Evolutionary conservation across 306 rosid species (phyloP), one percentile per base, ranked within the genome.

Genomic region (Pterocarpus santalinus): DNA sequence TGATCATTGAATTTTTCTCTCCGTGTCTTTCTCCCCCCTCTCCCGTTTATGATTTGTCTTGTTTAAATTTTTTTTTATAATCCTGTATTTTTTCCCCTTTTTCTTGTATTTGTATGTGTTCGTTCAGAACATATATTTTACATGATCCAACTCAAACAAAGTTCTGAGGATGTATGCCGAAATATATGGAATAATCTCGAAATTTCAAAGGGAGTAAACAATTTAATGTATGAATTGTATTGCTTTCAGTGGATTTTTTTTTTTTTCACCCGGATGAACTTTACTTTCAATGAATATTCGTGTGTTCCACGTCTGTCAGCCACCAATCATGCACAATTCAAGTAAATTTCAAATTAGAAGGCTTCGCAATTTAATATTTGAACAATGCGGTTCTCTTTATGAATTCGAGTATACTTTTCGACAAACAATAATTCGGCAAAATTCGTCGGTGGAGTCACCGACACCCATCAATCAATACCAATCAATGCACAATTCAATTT

Each of bases 101-200:
- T n/a, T 66, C 7, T 32, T 67, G 81, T 73, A 66, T n/a, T 73
- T 79, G 77, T 73, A 58, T 38, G 73, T 79, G 81, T 84, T 84
- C 83, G 10, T 36, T 1, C 16, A 43, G 34, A 56, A 56, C 76
- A 69, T 78, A 16, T 67, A 67, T 79, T 12, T 75, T 73, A 52
- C 62, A 39, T 38, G 63, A 39, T 72, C 65, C 53, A 12, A 55
- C 53, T 10, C 12, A 16, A 5, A 14, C 15, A 55, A 32, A 12
- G 52, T 35, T 73, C 49, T 55, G 30, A 33, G 68, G 39, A 81
- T 80, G 76, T 61, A 65, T 81, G 75, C 77, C 34, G 57, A 16
- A 43, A 47, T 52, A n/a, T 52, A 52, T 14, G 58, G 15, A 52
- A 52, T n/a, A 52, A 52, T 52, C 17, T 52, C 28, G 15, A 52